A percentile compares a stretch with the other conserved stretches of the same genome.
These are phyloP conservation scores for Cryptosporidium xiaoi DNA, from an alignment of 169 alveolate genomes.

Conservation along the genomic window DNA sequence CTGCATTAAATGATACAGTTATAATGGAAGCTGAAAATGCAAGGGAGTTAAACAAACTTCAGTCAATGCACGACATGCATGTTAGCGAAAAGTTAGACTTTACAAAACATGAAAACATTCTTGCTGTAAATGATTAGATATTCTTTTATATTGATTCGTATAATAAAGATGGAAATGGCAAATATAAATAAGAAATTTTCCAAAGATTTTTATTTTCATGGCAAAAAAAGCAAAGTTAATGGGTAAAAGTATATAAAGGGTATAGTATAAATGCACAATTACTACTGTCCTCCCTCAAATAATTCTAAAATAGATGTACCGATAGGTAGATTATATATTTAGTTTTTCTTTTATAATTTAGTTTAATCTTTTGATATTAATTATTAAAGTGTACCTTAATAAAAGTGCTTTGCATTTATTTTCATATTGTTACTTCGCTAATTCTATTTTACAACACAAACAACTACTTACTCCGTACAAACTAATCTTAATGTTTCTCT, in stretches of 20 bases:
- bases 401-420: no score
- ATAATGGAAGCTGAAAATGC: conserved; percentile 53
- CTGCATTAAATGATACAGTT: conserved; percentile 44
- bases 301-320: no score
- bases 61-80: conserved; percentile 38
- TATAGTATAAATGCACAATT: background rate
- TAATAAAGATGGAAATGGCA: no score
- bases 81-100: conserved; percentile 38
- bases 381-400: no score
- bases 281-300: background rate
- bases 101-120: conserved; percentile 64
- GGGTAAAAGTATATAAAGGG: background rate
- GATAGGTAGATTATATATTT: no score
- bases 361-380: no score
- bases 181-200: background rate
- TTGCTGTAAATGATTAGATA: conserved; percentile 22
- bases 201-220: background rate
- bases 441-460: no score
- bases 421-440: no score
- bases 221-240: background rate
- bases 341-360: no score
- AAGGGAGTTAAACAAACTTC: conserved; percentile 38
- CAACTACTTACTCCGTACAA: no score
- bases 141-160: background rate
- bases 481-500: no score